phyloP scores from a whole-genome alignment of 2,329 filamentous ascomycete genomes.

The Drechslerella dactyloides region DNA sequence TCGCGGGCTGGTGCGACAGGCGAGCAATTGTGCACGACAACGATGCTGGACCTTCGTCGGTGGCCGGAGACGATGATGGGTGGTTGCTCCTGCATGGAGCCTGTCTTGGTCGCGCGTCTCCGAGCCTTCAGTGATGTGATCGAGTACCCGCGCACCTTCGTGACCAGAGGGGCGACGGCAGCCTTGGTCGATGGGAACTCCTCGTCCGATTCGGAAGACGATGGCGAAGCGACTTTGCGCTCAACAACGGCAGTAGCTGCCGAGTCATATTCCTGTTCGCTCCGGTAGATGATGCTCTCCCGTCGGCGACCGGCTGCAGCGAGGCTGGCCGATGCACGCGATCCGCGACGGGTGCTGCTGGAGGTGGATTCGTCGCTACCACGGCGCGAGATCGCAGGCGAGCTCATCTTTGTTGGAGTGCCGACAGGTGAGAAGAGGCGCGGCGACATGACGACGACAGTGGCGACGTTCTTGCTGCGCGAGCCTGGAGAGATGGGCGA shows the following conservation, averaged over 20 bases:
- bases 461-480: constrained; percentile 30
- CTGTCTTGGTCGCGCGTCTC: constrained; percentile 20
- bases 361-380: constrained; percentile 45
- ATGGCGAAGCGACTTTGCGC: constrained; percentile 13
- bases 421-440: constrained; percentile 46
- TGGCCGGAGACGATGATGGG: constrained; percentile 36
- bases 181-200: constrained; percentile 45
- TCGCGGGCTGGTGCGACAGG: constrained; percentile 24
- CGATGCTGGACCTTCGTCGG: constrained; percentile 43
- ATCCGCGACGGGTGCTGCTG: constrained; percentile 29
- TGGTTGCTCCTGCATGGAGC: constrained; percentile 33
- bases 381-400: constrained; percentile 38
- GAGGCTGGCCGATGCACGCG: constrained; percentile 41
- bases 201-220: constrained; percentile 39
- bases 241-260: constrained; percentile 37
- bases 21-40: constrained; percentile 49
- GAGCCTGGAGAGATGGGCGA: constrained; percentile 34
- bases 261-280: constrained; percentile 48
- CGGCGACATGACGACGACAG: constrained; percentile 50
- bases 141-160: constrained; percentile 45
- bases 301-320: constrained; percentile 20
- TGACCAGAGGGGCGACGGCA: constrained; percentile 45
- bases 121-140: constrained; percentile 38
- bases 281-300: constrained; percentile 50
- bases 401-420: constrained; percentile 40